Conservation (phyloP, 495 filamentous ascomycete genomes). For the Aspergillus leporis region DNA sequence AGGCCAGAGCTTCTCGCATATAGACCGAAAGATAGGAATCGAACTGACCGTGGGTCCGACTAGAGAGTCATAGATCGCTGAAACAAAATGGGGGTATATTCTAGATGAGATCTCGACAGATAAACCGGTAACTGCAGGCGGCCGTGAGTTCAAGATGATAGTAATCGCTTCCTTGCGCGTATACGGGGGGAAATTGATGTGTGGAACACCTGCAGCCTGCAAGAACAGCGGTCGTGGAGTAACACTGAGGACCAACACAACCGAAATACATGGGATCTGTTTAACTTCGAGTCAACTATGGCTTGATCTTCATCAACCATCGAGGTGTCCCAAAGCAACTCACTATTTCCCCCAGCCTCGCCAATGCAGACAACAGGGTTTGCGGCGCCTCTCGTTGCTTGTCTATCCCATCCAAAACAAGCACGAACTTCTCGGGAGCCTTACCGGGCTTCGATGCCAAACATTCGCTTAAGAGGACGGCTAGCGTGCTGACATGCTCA, state of each 20-base stretch:
- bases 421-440: slow-evolving; percentile 59
- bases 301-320: slow-evolving; percentile 11
- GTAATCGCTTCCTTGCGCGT: slow-evolving; percentile 72
- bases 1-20: slow-evolving; percentile 71
- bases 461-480: slow-evolving; percentile 64
- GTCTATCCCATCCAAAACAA: slow-evolving; percentile 93
- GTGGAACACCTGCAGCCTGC: slow-evolving; percentile 68
- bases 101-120: slow-evolving; percentile 29
- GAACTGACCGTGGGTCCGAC: slow-evolving; percentile 47
- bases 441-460: slow-evolving; percentile 31
- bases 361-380: slow-evolving; percentile 81
- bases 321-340: slow-evolving; percentile 25
- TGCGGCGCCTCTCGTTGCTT: slow-evolving; percentile 75
- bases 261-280: slow-evolving; percentile 78
- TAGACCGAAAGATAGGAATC: slow-evolving; percentile 40
- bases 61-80: slow-evolving; percentile 42
- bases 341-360: slow-evolving; percentile 75
- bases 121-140: slow-evolving; percentile 33
- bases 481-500: slow-evolving; percentile 74
- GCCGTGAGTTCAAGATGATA: slow-evolving; percentile 60
- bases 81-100: slow-evolving; percentile 46
- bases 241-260: slow-evolving; percentile 71
- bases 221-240: slow-evolving; percentile 70
- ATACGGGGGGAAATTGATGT: slow-evolving; percentile 85
- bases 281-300: slow-evolving; percentile 14